phyloP scores from a whole-genome alignment of 805 yeast genomes.

The Pichia nanzhaoensis region DNA sequence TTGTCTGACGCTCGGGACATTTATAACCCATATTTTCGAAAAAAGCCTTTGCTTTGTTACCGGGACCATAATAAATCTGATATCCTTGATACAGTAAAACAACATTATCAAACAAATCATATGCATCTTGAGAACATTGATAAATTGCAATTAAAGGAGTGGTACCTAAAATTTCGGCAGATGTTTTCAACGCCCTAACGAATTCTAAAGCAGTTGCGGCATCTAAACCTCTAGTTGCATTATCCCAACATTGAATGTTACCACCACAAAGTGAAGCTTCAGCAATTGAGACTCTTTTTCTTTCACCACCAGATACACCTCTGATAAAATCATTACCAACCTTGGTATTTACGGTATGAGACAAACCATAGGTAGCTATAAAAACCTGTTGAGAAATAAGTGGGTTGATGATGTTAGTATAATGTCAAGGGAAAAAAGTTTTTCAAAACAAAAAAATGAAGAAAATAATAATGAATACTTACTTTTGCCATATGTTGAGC shows the following conservation, averaged over 20 bases:
- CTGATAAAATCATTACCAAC: slow-evolving; percentile 59
- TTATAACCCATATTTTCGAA: slow-evolving; percentile 40
- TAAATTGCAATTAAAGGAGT: slow-evolving; percentile 48
- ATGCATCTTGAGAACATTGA: slow-evolving; percentile 40
- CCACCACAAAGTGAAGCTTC: slow-evolving; percentile 39
- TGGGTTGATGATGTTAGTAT: slow-evolving; percentile 11
- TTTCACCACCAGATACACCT: slow-evolving; percentile 65
- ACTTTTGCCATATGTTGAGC: slow-evolving; percentile 47
- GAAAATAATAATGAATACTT: too few relatives aligned
- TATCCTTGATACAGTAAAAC: slow-evolving; percentile 37
- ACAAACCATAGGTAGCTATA: slow-evolving; percentile 27
- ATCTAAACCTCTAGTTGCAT: slow-evolving; percentile 66
- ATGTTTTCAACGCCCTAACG: slow-evolving; percentile 48
- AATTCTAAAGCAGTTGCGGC: slow-evolving; percentile 65
- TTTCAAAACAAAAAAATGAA: too few relatives aligned
- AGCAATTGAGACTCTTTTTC: slow-evolving; percentile 59
- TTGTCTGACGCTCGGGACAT: slow-evolving; percentile 42
- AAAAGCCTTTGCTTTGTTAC: slow-evolving; percentile 32
- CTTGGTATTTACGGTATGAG: slow-evolving; percentile 49
- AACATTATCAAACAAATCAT: slow-evolving; percentile 38
- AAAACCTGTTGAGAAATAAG: slow-evolving; percentile 23
- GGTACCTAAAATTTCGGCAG: slow-evolving; percentile 43
- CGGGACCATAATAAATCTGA: slow-evolving; percentile 37
- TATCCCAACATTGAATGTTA: slow-evolving; percentile 54
- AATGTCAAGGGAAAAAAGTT: background rate